Evolutionary conservation across 129 eudicot species (phyloP).

Genomic region (Ambrosia artemisiifolia): DNA sequence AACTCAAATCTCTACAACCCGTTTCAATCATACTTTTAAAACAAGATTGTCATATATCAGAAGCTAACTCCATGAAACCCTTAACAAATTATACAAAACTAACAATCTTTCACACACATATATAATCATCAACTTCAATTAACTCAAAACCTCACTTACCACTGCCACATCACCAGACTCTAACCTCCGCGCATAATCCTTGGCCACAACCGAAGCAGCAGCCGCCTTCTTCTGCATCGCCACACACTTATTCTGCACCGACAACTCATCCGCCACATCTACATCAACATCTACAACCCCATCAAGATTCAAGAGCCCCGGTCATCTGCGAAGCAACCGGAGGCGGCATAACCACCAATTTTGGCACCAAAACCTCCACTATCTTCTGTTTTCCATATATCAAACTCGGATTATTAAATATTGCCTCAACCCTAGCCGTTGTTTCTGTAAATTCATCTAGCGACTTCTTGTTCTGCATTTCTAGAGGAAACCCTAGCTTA

Average conservation of each 20-base stretch:
- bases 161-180: conserved; percentile 64
- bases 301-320: background rate
- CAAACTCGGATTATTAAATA: conserved; percentile 56
- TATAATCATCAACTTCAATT: background rate
- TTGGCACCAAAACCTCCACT: conserved; percentile 70
- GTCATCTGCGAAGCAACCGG: conserved; percentile 12
- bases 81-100: background rate
- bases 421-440: conserved; percentile 46
- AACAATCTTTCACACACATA: background rate
- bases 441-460: conserved; percentile 41
- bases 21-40: too few relatives aligned
- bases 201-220: conserved; percentile 61
- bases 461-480: conserved; percentile 36
- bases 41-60: too few relatives aligned
- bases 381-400: conserved; percentile 32
- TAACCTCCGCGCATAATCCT: conserved; percentile 69
- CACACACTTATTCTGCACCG: conserved; percentile 65
- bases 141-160: conserved; percentile 31
- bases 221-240: conserved; percentile 85
- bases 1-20: too few relatives aligned
- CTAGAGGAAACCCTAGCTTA: conserved; percentile 53
- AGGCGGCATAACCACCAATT: conserved; percentile 41
- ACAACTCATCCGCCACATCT: conserved; percentile 44
- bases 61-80: too few relatives aligned
- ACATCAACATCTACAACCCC: conserved; percentile 22